Base-by-base conservation (phyloP, 805 yeast genomes). In the Ogataea trehaloabstinens region DNA sequence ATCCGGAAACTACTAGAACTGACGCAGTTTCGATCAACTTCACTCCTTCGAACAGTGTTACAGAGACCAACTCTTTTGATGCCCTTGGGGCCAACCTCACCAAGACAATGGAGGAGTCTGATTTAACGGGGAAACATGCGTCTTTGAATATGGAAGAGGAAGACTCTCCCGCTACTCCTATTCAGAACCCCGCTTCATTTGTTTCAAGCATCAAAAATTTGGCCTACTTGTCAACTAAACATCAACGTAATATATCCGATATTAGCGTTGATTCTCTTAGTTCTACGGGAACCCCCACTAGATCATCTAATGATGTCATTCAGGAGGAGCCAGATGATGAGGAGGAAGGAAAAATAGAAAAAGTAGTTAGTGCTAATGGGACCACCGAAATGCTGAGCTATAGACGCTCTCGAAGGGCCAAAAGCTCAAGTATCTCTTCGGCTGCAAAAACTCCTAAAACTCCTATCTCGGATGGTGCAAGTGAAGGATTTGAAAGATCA, bases 1-100 rank as follows among this genome's bases (percentile, higher is more conserved):
- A 67, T 44, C 80, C 81, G 0, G 68, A 63, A 32, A 76, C 79
- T 0, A 76, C 80, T 0, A 67, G 53, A 34, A 66, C 72, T 22
- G 79, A 76, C 48, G 80, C 75, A 15, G 71, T 60, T 31, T 66
- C 73, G 3, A 45, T 54, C 34, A 40, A 31, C 10, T 41, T 48
- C 31, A 37, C 44, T 38, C 35, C 43, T 40, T 15, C 49, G 47
- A 40, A 36, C 31, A 32, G 25, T 4, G 12, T 22, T 12, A 28
- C 34, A 38, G 18, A 53, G 13, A 11, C 44, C 12, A 35, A 37
- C 20, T 37, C 45, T 7, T 31, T 41, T 17, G 47, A 38, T 16
- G 38, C 49, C 5, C 20, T 46, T 8, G 46, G 34, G 13, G 44
- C 35, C 18, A 31, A 19, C 15, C 28, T 44, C 17, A 40, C 48